Conservation (phyloP, 805 yeast species). For the Wickerhamomyces sydowiorum region DNA sequence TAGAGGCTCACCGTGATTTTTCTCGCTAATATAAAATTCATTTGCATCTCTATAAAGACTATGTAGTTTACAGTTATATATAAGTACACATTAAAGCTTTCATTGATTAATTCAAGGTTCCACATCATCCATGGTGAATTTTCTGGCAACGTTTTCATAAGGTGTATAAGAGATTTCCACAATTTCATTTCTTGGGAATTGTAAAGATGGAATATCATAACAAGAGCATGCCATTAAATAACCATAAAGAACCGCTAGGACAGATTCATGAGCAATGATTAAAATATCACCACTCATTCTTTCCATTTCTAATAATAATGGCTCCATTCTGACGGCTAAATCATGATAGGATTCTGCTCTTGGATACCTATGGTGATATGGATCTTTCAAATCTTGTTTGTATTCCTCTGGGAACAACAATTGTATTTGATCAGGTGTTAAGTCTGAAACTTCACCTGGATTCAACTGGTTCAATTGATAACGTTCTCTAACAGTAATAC, state of each 20-base stretch:
- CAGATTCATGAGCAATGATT: constrained; percentile 90
- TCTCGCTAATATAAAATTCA: no score
- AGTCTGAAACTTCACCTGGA: constrained; percentile 80
- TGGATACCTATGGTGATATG: constrained; percentile 89
- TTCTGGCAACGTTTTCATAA: constrained; percentile 63
- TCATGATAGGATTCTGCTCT: constrained; percentile 96
- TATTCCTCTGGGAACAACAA: constrained; percentile 64
- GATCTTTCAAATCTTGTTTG: constrained; percentile 61
- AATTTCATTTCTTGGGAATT: constrained; percentile 76
- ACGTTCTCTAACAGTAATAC: constrained; percentile 65
- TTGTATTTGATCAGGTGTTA: constrained; percentile 55
- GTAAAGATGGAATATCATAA: constrained; percentile 73
- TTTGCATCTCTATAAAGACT: neutral
- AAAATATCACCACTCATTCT: constrained; percentile 82
- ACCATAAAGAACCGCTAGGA: constrained; percentile 85
- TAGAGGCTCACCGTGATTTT: no score
- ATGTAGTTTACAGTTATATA: no score
- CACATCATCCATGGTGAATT: constrained; percentile 33
- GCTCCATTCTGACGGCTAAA: constrained; percentile 90
- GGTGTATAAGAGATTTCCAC: constrained; percentile 87
- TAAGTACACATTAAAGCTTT: neutral
- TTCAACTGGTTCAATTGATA: constrained; percentile 82
- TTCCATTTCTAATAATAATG: constrained; percentile 89
- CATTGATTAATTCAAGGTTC: constrained; percentile 1
- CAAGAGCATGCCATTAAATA: constrained; percentile 91